Base-by-base conservation (phyloP, 169 alveolate species). In the Ichthyophthirius multifiliis region DNA sequence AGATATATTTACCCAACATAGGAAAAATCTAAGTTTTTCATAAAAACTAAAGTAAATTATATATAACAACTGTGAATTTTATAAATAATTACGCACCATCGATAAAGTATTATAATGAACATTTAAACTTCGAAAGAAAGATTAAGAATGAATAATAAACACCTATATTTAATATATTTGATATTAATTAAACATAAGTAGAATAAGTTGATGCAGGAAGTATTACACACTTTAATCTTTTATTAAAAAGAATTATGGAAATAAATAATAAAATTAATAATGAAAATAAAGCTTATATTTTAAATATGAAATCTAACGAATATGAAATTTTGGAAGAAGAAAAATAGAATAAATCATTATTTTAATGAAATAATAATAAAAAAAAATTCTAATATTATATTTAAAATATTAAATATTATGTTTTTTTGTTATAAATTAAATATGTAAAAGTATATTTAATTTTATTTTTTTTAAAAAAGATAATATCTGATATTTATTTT, bases 51-150 rank as follows among this genome's bases (percentile, higher is more conserved):
- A 55, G 71, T 39, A 55, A 55, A 55, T 55, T 55, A 55, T 55
- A 55, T 55, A 55, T 55, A 10, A 55, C 71, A 13, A 55, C 71
- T 55, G 31, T 55, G 71, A 39, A 34, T 55, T 55, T 55, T 55
- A 39, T 55, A 27, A 55, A 55, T 55, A 55, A 55, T 55, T 55
- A 55, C 31, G 71, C 71, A 1, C 71, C 71, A 6, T 16, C 71
- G 3, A 55, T 55, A 27, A 55, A 55, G 31, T 55, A 27, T 39
- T 55, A 55, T 39, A 55, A 55, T 55, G 71, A 55, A 5, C 34
- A 55, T 55, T 55, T 55, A 55, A 39, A 55, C 23, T 55, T 55
- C 71, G 23, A 55, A 55, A 55, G 71, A 55, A 55, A 55, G 71
- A 55, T 55, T 15, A 39, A 27, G 1, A 20, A 34, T 55, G 71